Base-by-base conservation (phyloP, 208 protist species). In the Acanthamoeba royreba region DNA sequence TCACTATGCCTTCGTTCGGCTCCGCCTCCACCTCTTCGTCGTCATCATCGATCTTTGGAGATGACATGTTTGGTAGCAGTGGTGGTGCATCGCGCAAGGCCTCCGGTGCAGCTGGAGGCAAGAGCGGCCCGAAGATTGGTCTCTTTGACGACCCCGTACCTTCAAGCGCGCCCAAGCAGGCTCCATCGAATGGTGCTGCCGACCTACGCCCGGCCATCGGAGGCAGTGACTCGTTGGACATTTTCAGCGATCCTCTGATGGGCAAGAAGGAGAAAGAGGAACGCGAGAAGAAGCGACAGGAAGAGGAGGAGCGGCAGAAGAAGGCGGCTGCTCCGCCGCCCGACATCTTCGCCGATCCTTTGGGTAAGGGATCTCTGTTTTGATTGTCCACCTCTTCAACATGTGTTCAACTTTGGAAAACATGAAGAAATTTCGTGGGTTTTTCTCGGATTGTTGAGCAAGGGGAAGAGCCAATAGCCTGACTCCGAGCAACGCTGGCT, bases 231-330 rank as follows among this genome's bases (percentile, higher is more conserved):
- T 28, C 61, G 61, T 72, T 72, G n/a, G 66, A 85, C 46, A 46
- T 85, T 28, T 85, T 85, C 74, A 85, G 74, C 46, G 38, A 85
- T 33, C 74, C 74, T 22, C 28, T 85, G 40, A 85, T 85, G 74
- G 74, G 74, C 74, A 85, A 85, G 74, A 85, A 53, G 46, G 74
- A 85, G 46, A 43, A 33, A 9, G 74, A 85, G 46, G 74, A 85
- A 42, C 40, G 46, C 13, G 61, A 72, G 61, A 43, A 19, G 35
- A 53, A 46, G 74, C 43, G 38, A 33, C 74, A 33, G n/a, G 74
- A 85, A 42, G 74, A 85, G 35, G 43, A 55, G 74, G 74, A 85
- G 74, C 40, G 74, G 38, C 40, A 85, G 74, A 33, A 19, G n/a
- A 85, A 85, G 74, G 74, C 74, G 4, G 74, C 25, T n/a, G 74